Evolutionary conservation across 352 stramenopile genomes (phyloP).

Genomic region (Phytophthora boehmeriae): DNA sequence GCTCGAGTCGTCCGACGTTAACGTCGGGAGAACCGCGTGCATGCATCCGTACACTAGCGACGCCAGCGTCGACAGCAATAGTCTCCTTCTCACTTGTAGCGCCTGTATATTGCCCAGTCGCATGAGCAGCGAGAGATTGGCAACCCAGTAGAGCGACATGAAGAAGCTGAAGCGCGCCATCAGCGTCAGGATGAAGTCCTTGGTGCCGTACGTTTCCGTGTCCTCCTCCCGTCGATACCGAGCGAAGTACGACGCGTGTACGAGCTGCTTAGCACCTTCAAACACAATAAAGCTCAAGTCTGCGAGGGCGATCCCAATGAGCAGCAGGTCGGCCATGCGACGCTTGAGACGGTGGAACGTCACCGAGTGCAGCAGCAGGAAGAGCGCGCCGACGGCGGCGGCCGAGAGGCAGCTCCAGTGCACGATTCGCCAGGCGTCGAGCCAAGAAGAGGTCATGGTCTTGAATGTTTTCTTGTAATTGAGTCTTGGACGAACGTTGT

Average conservation of each 20-base stretch:
- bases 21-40: conserved; percentile 45
- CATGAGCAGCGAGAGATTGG: conserved; percentile 75
- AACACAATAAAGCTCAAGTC: conserved; percentile 58
- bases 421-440: conserved; percentile 48
- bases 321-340: conserved; percentile 68
- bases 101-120: conserved; percentile 59
- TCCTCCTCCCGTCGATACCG: conserved; percentile 31
- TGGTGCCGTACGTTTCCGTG: conserved; percentile 5
- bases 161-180: conserved; percentile 71
- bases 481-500: no score
- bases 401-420: conserved; percentile 56
- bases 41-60: conserved; percentile 62
- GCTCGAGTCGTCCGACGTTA: conserved; percentile 2
- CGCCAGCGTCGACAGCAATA: conserved; percentile 52
- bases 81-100: conserved; percentile 53
- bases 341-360: conserved; percentile 68
- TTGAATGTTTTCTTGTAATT: not conserved
- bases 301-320: conserved; percentile 67
- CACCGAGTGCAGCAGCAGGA: conserved; percentile 64
- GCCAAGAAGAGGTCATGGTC: conserved; percentile 33
- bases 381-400: conserved; percentile 47
- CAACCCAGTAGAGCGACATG: conserved; percentile 79
- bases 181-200: conserved; percentile 38
- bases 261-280: conserved; percentile 54
- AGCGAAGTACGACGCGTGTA: conserved; percentile 51